phyloP scores from a whole-genome alignment of 352 stramenopile genomes.

The Phytophthora sojae region DNA sequence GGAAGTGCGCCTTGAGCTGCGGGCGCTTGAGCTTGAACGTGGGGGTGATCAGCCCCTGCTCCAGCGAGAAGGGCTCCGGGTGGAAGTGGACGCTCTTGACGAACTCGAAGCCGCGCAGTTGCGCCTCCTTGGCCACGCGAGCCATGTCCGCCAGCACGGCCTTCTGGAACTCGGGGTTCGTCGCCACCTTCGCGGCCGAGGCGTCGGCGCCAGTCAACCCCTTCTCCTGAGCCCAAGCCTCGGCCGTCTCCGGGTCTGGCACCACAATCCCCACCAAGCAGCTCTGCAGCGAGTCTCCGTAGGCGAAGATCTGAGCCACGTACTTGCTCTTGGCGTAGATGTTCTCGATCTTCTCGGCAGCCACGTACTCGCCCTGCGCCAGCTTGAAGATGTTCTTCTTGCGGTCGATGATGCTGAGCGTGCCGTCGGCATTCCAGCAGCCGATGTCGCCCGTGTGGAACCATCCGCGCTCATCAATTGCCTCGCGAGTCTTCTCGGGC shows the following conservation, averaged over 20 bases:
- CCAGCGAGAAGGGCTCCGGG: slow-evolving; percentile 84
- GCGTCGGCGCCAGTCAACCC: slow-evolving; percentile 36
- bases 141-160: slow-evolving; percentile 7
- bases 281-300: slow-evolving; percentile 94
- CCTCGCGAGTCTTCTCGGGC: slow-evolving; percentile 87
- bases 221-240: slow-evolving; percentile 41
- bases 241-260: slow-evolving; percentile 55
- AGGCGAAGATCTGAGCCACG: slow-evolving; percentile 93
- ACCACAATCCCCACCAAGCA: slow-evolving; percentile 94
- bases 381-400: slow-evolving; percentile 95
- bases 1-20: slow-evolving; percentile 61
- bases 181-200: slow-evolving; percentile 40
- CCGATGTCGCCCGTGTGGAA: slow-evolving; percentile 97
- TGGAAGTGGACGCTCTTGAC: slow-evolving; percentile 89
- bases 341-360: slow-evolving; percentile 96
- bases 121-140: slow-evolving; percentile 51
- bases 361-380: slow-evolving; percentile 94
- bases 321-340: slow-evolving; percentile 89
- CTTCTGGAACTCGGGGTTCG: slow-evolving; percentile 53
- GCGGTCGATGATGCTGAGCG: slow-evolving; percentile 86
- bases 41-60: slow-evolving; percentile 93
- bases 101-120: slow-evolving; percentile 93
- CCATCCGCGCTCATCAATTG: slow-evolving; percentile 91
- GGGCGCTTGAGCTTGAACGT: slow-evolving; percentile 96
- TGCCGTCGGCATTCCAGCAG: slow-evolving; percentile 91